phyloP scores from a whole-genome alignment of 257 asterid species.

The Lycium ferocissimum region DNA sequence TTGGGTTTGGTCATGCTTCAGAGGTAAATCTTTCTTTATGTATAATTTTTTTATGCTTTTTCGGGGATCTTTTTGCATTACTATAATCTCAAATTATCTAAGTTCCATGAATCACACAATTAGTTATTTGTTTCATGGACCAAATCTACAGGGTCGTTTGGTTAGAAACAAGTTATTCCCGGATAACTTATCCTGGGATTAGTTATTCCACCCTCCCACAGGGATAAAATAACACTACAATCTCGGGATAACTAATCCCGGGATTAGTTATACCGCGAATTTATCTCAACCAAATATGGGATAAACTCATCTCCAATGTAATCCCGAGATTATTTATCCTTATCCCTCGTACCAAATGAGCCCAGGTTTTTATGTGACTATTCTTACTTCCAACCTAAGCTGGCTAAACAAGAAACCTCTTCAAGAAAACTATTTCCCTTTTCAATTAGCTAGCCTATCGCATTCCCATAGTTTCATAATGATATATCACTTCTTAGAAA shows the following conservation, averaged over 20 bases:
- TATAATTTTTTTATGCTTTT: background rate
- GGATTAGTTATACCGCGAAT: too few species aligned
- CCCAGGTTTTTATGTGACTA: background rate
- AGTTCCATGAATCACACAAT: background rate
- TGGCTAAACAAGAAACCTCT: background rate
- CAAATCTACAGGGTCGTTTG: background rate
- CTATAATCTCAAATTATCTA: background rate
- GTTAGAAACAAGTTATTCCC: too few species aligned
- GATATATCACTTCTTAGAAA: background rate
- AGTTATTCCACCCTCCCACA: too few species aligned
- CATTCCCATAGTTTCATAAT: background rate
- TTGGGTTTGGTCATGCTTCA: constrained; percentile 70
- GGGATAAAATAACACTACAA: too few species aligned
- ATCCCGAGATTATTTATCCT: too few species aligned
- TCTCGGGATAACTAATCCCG: too few species aligned
- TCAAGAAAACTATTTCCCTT: background rate
- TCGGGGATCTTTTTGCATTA: background rate
- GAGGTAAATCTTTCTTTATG: constrained; percentile 55
- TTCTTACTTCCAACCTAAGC: background rate
- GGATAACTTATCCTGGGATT: too few species aligned
- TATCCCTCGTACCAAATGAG: too few species aligned
- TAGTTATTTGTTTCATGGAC: background rate
- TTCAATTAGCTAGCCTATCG: background rate
- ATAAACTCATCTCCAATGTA: too few species aligned
- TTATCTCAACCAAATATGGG: too few species aligned